Conservation (phyloP, 1,284 basidiomycete species). For the Malassezia sympodialis region DNA sequence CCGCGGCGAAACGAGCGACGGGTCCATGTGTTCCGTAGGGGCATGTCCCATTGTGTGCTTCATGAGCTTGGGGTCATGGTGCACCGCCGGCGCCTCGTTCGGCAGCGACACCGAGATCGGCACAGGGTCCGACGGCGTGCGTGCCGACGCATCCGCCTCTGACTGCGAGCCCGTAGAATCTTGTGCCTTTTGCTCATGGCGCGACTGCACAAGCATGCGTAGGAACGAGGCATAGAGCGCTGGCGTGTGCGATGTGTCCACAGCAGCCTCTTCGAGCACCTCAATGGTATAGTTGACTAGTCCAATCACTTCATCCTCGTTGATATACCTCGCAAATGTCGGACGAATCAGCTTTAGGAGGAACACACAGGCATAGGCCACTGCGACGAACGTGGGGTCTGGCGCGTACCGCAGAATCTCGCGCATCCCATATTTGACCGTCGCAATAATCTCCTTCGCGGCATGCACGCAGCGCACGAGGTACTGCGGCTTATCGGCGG, state of each 20-base stretch:
- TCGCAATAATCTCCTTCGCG: conserved; percentile 35
- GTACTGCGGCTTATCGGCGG: conserved; percentile 43
- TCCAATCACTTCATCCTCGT: conserved; percentile 57
- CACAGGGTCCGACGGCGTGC: background rate
- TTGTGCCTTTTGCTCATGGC: conserved; percentile 22
- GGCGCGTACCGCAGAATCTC: conserved; percentile 66
- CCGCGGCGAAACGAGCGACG: background rate
- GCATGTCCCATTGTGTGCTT: background rate
- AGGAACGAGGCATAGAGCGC: conserved; percentile 40
- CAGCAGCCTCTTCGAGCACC: conserved; percentile 36
- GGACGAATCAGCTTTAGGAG: conserved; percentile 61
- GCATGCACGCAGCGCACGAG: conserved; percentile 44
- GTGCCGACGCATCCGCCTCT: background rate
- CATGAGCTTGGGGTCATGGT: background rate
- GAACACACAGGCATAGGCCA: conserved; percentile 68
- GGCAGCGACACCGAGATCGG: background rate
- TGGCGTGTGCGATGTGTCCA: conserved; percentile 42
- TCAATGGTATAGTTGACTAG: conserved; percentile 71
- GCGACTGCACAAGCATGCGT: conserved; percentile 32
- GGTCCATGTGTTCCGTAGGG: background rate
- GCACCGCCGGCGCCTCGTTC: background rate
- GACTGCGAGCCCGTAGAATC: background rate
- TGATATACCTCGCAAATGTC: conserved; percentile 65
- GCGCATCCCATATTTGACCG: conserved; percentile 29
- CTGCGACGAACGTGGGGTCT: conserved; percentile 83